A percentile compares a stretch with the other conserved stretches of the same genome.
phyloP scores from a whole-genome alignment of 139 green algal species.

The Volvox africanus region DNA sequence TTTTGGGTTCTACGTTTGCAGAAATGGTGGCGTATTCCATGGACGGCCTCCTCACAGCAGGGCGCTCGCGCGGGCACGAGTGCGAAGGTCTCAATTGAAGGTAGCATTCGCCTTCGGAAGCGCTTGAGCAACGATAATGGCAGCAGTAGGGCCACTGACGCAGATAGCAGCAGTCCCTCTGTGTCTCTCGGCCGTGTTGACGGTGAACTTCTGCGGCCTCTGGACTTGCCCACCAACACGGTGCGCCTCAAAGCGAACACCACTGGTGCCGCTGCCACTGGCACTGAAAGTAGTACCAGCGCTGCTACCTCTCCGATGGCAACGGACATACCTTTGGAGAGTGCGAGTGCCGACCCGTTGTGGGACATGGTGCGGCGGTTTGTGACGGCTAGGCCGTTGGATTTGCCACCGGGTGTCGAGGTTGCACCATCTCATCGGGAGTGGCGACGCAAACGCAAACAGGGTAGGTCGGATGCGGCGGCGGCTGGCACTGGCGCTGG shows the following conservation, averaged over 20 bases:
- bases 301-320: neutral
- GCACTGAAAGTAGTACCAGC: too few relatives aligned
- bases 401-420: neutral
- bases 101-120: neutral
- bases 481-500: neutral
- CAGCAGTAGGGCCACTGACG: neutral
- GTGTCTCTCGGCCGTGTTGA: neutral
- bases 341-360: neutral
- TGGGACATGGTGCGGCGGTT: conserved; percentile 16
- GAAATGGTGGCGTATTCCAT: conserved; percentile 1
- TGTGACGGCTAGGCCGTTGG: neutral
- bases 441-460: neutral
- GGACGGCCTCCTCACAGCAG: neutral
- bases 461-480: neutral
- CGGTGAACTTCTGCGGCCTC: neutral
- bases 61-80: neutral
- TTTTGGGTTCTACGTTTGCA: neutral
- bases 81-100: neutral
- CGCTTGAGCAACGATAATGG: too few relatives aligned
- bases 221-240: neutral
- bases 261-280: neutral
- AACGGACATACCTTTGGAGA: neutral
- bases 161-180: neutral
- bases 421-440: neutral
- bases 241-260: neutral